Evolutionary conservation across 495 filamentous ascomycete species (phyloP).

Genomic region (Aspergillus saccharolyticus): DNA sequence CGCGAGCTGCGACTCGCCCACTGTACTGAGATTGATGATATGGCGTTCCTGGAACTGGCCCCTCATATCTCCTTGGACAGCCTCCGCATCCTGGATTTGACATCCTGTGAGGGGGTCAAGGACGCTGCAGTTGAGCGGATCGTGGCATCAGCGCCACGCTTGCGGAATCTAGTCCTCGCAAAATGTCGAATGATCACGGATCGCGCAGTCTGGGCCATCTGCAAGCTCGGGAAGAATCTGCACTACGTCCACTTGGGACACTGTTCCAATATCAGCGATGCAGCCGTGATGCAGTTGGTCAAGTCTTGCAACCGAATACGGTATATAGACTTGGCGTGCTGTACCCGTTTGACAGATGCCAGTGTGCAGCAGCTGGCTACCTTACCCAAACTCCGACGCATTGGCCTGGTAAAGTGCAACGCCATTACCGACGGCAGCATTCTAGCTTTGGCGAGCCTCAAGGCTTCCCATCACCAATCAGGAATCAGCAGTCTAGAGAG

Average conservation of each 20-base stretch:
- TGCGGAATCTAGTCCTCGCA: slow-evolving; percentile 87
- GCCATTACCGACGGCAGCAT: slow-evolving; percentile 88
- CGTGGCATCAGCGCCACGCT: slow-evolving; percentile 74
- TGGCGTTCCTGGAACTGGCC: slow-evolving; percentile 80
- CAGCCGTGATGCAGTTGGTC: slow-evolving; percentile 76
- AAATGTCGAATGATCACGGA: slow-evolving; percentile 94
- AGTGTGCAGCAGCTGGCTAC: slow-evolving; percentile 81
- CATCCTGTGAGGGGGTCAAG: slow-evolving; percentile 73
- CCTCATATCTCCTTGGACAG: slow-evolving; percentile 66
- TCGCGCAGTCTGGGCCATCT: slow-evolving; percentile 78
- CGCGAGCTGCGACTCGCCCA: slow-evolving; percentile 83
- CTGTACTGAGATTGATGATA: slow-evolving; percentile 76
- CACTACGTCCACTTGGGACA: slow-evolving; percentile 96
- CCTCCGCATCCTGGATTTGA: slow-evolving; percentile 90
- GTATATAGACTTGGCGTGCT: slow-evolving; percentile 97
- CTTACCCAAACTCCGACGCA: slow-evolving; percentile 87
- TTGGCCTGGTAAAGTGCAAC: slow-evolving; percentile 91
- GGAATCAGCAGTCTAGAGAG: slow-evolving; percentile 68
- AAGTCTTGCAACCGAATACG: slow-evolving; percentile 86
- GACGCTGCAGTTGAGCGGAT: slow-evolving; percentile 86
- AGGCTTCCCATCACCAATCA: slow-evolving; percentile 36
- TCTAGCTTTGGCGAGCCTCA: slow-evolving; percentile 66
- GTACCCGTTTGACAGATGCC: slow-evolving; percentile 77
- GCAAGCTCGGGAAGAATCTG: slow-evolving; percentile 86
- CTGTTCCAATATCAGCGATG: slow-evolving; percentile 84